phyloP scores from a whole-genome alignment of 352 stramenopile species.

The Globisporangium carolinianum region DNA sequence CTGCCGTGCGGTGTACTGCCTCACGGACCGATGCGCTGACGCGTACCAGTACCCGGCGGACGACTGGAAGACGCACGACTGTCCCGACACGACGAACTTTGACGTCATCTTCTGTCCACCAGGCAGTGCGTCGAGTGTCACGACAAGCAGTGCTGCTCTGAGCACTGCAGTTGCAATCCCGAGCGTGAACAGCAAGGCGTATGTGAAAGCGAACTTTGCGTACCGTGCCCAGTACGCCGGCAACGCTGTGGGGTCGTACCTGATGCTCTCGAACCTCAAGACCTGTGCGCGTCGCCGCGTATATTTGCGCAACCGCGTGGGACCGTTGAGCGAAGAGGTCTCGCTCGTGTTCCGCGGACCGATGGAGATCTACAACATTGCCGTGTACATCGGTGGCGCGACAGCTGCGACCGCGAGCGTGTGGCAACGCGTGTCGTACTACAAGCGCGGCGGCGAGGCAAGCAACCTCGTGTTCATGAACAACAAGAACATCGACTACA shows the following conservation, averaged over 20 bases:
- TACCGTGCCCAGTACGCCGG: conserved; percentile 10
- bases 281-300: conserved; percentile 8
- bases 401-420: too few relatives aligned
- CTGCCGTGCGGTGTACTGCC: conserved; percentile 27
- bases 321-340: conserved; percentile 52
- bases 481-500: conserved; percentile 74
- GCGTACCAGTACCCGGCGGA: conserved; percentile 23
- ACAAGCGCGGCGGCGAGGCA: conserved; percentile 21
- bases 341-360: conserved; percentile 60
- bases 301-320: conserved; percentile 12
- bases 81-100: conserved; percentile 19
- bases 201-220: conserved; percentile 8
- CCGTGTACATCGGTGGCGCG: conserved; percentile 30
- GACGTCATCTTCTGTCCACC: conserved; percentile 31
- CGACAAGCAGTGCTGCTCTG: not conserved
- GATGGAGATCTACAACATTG: conserved; percentile 54
- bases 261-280: conserved; percentile 10
- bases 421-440: conserved; percentile 51
- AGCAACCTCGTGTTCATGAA: conserved; percentile 72
- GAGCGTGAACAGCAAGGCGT: conserved; percentile 4
- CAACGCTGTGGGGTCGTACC: conserved; percentile 11
- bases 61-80: conserved; percentile 21
- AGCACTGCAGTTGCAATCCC: not conserved
- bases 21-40: conserved; percentile 14
- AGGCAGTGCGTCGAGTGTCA: conserved; percentile 1